Base-by-base conservation (phyloP, 2,329 filamentous ascomycete species). In the Intubia oerlemansii region DNA sequence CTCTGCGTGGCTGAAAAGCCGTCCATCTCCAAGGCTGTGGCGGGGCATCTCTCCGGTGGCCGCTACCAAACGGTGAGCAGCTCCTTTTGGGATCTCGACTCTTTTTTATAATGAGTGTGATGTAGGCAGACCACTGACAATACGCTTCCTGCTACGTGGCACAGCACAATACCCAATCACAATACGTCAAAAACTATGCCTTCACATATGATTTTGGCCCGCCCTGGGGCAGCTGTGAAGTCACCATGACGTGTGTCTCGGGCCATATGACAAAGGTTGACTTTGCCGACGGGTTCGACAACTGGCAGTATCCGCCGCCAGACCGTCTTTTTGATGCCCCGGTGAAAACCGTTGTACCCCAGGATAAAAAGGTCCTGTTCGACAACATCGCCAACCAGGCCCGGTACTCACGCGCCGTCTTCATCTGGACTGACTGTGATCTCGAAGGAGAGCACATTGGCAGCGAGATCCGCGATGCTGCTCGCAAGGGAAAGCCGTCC, bases 371-470 rank as follows among this genome's bases (percentile, higher is more conserved):
- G 41, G 54, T 62, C 1, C 75, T 98, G 36, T 82, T 84, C 8
- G 62, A 71, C 18, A 98, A 98, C 44, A 88, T 98, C 42, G 66
- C 74, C 39, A 55, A 63, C 2, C 74, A 91, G 48, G 85, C 88
- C 12, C 63, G 63, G 34, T 63, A 65, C 44, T 62, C 71, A n/a
- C 65, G 61, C 31, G 68, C 73, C 10, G 59, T 98, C 18, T 85
- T 90, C 49, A 93, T 98, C 41, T 98, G 88, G 88, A 98, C 88
- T 1, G 88, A 98, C 60, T 95, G 88, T 50, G 88, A 98, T 57
- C 71, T 84, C 31, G 88, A 98, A 58, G 88, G 88, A 20, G 88
- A 98, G 48, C 78, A 95, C 45, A 98, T 98, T 39, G 88, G 88
- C 6, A 64, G 76, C 22, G 85, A 98, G 48, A 85, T 98, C 35